These are phyloP conservation scores for Edaphochlamys debaryana DNA, from an alignment of 139 green algal genomes.

Conservation along the genomic window DNA sequence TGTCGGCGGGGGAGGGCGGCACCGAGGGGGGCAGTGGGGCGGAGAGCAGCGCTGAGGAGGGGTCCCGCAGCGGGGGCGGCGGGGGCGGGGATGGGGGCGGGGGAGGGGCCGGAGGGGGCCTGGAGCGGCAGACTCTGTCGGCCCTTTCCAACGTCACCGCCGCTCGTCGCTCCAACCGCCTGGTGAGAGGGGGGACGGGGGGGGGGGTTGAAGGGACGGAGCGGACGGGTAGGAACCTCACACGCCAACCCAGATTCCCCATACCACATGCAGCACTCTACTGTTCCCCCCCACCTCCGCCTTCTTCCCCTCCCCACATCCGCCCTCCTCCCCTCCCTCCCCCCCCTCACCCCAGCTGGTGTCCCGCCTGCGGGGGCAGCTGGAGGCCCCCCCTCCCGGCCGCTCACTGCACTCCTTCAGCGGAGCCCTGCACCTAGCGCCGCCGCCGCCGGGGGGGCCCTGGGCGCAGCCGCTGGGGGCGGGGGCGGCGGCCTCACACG, in stretches of 20 bases:
- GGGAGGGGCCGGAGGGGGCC: no score
- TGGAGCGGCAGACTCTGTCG: no score
- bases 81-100: no score
- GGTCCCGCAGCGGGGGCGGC: no score
- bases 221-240: no score
- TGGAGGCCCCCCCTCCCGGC: slow-evolving; percentile 8
- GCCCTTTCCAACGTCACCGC: no score
- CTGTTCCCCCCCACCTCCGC: background rate
- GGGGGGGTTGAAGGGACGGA: no score
- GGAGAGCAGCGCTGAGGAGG: background rate
- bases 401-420: slow-evolving; percentile 40
- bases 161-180: no score
- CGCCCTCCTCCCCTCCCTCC: background rate
- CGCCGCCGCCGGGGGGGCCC: no score
- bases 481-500: background rate
- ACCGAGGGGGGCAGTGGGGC: background rate
- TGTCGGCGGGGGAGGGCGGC: background rate
- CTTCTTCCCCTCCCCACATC: background rate
- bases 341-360: background rate
- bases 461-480: background rate
- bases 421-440: background rate
- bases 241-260: no score
- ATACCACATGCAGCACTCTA: background rate
- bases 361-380: background rate
- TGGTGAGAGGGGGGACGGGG: no score